These are phyloP conservation scores for Rhododendron williamsianum DNA, from an alignment of 148 eudicot genomes.

Conservation along the genomic window DNA sequence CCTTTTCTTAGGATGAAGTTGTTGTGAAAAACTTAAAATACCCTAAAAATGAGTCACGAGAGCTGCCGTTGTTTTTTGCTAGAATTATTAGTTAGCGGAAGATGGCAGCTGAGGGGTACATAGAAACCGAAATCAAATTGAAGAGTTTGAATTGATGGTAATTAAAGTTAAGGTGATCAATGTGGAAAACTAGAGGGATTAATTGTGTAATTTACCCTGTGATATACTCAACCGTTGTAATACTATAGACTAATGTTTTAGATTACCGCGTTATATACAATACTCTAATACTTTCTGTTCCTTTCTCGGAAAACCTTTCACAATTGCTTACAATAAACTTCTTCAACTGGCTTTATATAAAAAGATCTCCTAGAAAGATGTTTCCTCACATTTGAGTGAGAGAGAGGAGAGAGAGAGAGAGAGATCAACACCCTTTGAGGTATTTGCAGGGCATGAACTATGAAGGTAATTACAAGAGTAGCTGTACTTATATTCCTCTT, in stretches of 20 bases:
- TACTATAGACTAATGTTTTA: neutral
- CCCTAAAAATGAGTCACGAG: neutral
- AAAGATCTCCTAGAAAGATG: neutral
- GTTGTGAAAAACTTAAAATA: neutral
- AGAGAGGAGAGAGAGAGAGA: neutral
- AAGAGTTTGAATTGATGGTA: neutral
- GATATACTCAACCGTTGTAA: neutral
- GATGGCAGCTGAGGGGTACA: neutral
- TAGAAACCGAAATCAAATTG: neutral
- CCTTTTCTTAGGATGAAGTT: neutral
- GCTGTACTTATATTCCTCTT: conserved; percentile 1
- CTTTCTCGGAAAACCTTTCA: neutral
- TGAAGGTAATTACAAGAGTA: conserved; percentile 1
- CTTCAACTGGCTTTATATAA: conserved; percentile 2
- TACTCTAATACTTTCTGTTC: conserved; percentile 8
- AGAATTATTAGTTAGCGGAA: neutral
- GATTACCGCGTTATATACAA: neutral
- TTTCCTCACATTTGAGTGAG: neutral
- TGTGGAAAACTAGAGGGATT: neutral
- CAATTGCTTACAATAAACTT: neutral
- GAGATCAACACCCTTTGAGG: neutral
- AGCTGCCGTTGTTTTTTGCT: neutral
- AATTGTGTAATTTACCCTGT: neutral
- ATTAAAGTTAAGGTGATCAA: neutral
- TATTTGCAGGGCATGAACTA: conserved; percentile 13